These are phyloP conservation scores for Pseudogymnoascus sp. DNA, from an alignment of 2,329 filamentous ascomycete genomes.

Conservation along the genomic window DNA sequence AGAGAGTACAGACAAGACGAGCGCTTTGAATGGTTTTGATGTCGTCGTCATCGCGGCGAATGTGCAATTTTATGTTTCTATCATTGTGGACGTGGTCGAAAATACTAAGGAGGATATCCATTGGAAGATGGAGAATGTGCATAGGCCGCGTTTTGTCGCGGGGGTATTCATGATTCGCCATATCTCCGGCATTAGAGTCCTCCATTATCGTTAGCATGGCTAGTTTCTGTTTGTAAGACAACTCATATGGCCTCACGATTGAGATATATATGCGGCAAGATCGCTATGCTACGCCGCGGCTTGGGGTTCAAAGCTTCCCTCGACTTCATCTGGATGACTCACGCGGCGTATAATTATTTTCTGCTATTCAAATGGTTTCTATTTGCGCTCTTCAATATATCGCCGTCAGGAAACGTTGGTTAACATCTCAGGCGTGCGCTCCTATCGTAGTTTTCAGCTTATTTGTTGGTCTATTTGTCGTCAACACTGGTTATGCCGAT, in stretches of 20 bases:
- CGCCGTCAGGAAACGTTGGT: neutral
- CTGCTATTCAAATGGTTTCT: neutral
- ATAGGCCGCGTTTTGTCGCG: neutral
- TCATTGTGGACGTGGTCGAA: neutral
- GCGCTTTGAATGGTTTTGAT: neutral
- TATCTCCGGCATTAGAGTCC: neutral
- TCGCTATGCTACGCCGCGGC: neutral
- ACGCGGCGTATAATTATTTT: neutral
- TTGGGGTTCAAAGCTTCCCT: neutral
- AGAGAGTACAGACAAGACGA: constrained; percentile 9
- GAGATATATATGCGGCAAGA: neutral
- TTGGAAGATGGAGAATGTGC: neutral
- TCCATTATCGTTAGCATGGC: neutral
- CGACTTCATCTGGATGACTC: neutral
- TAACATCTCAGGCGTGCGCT: neutral
- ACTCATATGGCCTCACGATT: neutral
- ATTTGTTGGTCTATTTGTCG: neutral
- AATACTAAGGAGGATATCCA: constrained; percentile 8
- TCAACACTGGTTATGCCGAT: too few relatives aligned
- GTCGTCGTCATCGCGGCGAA: neutral
- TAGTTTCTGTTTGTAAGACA: neutral
- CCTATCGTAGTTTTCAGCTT: neutral
- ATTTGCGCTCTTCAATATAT: neutral
- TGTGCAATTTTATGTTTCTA: neutral
- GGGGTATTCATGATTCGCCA: neutral